These are phyloP conservation scores for Nemania serpens DNA, from an alignment of 2,329 filamentous ascomycete genomes.

Conservation along the genomic window DNA sequence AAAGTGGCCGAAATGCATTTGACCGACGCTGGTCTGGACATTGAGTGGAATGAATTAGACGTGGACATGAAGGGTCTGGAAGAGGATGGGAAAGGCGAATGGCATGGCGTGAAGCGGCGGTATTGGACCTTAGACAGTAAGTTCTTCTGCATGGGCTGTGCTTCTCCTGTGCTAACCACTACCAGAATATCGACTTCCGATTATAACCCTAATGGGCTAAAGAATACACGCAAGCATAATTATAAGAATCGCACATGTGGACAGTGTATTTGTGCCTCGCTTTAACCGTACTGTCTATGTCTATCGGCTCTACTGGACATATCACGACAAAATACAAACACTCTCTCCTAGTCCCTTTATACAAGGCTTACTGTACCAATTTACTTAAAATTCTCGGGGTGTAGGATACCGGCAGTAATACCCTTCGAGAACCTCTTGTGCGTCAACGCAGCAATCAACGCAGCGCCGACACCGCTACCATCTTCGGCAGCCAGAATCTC, in stretches of 20 bases:
- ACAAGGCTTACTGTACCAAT: slow-evolving; percentile 6
- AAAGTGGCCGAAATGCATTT: slow-evolving; percentile 91
- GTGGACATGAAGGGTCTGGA: slow-evolving; percentile 71
- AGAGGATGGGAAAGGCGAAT: slow-evolving; percentile 72
- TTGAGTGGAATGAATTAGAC: slow-evolving; percentile 79
- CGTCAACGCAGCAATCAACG: slow-evolving; percentile 81
- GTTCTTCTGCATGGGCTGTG: slow-evolving; percentile 36
- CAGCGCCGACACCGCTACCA: slow-evolving; percentile 94
- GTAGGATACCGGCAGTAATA: slow-evolving; percentile 66
- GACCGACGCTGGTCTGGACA: slow-evolving; percentile 84
- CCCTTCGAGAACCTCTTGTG: slow-evolving; percentile 67
- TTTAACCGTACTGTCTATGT: slow-evolving; percentile 20
- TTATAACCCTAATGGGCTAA: slow-evolving; percentile 74
- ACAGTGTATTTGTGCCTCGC: slow-evolving; percentile 15
- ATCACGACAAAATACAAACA: slow-evolving; percentile 10
- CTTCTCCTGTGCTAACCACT: slow-evolving; percentile 36
- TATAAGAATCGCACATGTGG: slow-evolving; percentile 12
- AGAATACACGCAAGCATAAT: background rate
- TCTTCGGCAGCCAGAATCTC: slow-evolving; percentile 91
- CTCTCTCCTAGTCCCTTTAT: slow-evolving; percentile 19
- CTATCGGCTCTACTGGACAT: slow-evolving; percentile 30
- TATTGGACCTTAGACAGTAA: slow-evolving; percentile 86
- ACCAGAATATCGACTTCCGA: slow-evolving; percentile 71
- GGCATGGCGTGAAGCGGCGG: slow-evolving; percentile 83
- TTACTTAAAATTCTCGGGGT: slow-evolving; percentile 65